A percentile compares a stretch with the other conserved stretches of the same genome.
Conservation (phyloP, 306 rosid genomes). For the Quercus ilex region DNA sequence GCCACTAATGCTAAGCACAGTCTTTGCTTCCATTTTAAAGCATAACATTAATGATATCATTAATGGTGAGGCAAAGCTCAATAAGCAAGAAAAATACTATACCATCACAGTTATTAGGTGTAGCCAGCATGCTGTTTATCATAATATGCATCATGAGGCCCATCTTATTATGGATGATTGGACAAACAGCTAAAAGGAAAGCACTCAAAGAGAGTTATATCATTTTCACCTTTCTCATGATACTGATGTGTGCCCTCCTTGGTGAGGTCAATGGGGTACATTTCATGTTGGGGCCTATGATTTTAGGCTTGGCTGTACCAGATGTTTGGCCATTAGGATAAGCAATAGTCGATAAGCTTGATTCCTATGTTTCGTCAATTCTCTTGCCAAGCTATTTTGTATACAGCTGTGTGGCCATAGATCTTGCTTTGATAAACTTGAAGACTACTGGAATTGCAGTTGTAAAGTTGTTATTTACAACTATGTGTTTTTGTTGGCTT, state of each 20-base stretch:
- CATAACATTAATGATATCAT: accelerated
- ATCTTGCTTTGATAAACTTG: not conserved
- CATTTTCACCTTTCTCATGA: constrained; percentile 28
- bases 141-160: constrained; percentile 27
- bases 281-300: constrained; percentile 39
- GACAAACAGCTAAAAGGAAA: constrained; percentile 20
- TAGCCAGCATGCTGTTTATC: constrained; percentile 9
- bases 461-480: too few relatives aligned
- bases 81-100: not conserved
- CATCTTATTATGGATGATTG: constrained; percentile 41
- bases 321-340: constrained; percentile 64
- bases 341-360: constrained; percentile 51
- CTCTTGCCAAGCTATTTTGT: constrained; percentile 50
- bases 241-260: constrained; percentile 27
- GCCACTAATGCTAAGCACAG: constrained; percentile 13
- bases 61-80: not conserved
- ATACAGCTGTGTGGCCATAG: constrained; percentile 24
- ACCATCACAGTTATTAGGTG: not conserved
- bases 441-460: constrained; percentile 1
- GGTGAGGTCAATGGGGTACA: constrained; percentile 47
- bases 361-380: constrained; percentile 17
- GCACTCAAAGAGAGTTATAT: constrained; percentile 29
- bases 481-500: too few relatives aligned
- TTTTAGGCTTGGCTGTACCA: constrained; percentile 56
- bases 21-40: not conserved